Percentiles rank a stretch among this genome's conserved stretches.
These are phyloP conservation scores for Cutaneotrichosporon dermatis DNA, from an alignment of 1,284 basidiomycete genomes.

Conservation along the genomic window DNA sequence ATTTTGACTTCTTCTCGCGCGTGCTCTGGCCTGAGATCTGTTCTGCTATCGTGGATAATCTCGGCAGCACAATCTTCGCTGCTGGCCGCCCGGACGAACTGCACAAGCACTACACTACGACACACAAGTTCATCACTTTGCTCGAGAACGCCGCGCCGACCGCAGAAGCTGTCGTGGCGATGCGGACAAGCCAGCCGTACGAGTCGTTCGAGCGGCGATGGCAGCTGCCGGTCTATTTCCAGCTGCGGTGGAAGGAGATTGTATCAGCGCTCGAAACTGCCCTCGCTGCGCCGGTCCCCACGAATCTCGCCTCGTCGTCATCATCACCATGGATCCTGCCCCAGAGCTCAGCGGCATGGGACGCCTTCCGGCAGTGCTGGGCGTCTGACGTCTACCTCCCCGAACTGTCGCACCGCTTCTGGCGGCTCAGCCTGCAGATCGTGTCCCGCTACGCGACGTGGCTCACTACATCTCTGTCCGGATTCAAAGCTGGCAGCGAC, in stretches of 20 bases:
- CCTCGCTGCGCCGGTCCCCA: slow-evolving; percentile 44
- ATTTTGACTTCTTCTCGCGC: slow-evolving; percentile 76
- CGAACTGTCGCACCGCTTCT: slow-evolving; percentile 74
- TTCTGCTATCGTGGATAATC: slow-evolving; percentile 70
- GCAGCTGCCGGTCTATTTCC: slow-evolving; percentile 96
- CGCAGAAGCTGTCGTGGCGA: slow-evolving; percentile 60
- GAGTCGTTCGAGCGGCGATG: slow-evolving; percentile 73
- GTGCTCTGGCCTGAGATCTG: slow-evolving; percentile 84
- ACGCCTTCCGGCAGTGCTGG: slow-evolving; percentile 74
- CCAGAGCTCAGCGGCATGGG: slow-evolving; percentile 67
- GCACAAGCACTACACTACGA: slow-evolving; percentile 71
- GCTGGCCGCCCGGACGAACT: slow-evolving; percentile 86
- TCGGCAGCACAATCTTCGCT: slow-evolving; percentile 78
- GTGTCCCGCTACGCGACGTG: slow-evolving; percentile 71
- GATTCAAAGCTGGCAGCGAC: slow-evolving; percentile 49
- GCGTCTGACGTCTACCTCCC: slow-evolving; percentile 75
- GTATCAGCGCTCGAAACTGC: slow-evolving; percentile 67
- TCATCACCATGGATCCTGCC: slow-evolving; percentile 29
- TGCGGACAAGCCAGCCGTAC: slow-evolving; percentile 70
- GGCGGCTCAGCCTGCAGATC: slow-evolving; percentile 81
- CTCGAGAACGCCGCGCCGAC: slow-evolving; percentile 80
- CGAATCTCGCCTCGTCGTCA: neutral
- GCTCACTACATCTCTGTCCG: slow-evolving; percentile 53
- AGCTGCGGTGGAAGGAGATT: slow-evolving; percentile 95
- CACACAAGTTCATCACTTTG: slow-evolving; percentile 76